These are phyloP conservation scores for Trichoderma sp. DNA, from an alignment of 2,329 filamentous ascomycete species.

Conservation along the genomic window DNA sequence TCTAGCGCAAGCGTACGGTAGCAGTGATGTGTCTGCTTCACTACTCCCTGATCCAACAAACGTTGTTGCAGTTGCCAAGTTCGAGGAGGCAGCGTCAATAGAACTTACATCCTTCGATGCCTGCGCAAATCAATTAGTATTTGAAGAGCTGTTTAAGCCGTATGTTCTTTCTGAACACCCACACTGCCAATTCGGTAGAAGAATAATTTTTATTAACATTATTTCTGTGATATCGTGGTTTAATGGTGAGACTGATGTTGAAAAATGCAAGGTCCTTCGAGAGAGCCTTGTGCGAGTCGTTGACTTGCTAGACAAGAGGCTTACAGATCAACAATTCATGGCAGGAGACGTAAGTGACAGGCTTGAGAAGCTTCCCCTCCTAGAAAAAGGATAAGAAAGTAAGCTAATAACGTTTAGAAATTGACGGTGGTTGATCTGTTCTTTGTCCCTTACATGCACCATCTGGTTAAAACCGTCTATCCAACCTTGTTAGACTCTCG, in stretches of 20 bases:
- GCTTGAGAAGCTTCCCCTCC: neutral
- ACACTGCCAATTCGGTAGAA: too few species aligned
- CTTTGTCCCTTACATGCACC: slow-evolving; percentile 3
- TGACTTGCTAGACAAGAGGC: neutral
- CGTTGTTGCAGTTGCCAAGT: neutral
- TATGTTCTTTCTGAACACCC: neutral
- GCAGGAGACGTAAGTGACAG: slow-evolving; percentile 1
- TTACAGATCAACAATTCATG: neutral
- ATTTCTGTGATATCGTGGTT: neutral
- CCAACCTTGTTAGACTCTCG: neutral
- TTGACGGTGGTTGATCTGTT: neutral
- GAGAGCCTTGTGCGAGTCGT: neutral
- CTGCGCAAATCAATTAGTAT: neutral
- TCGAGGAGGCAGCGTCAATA: slow-evolving; percentile 5
- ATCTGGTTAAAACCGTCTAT: neutral
- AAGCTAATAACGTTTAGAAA: neutral
- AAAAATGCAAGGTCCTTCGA: neutral
- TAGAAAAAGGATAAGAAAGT: neutral
- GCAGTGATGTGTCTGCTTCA: neutral
- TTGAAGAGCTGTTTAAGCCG: neutral
- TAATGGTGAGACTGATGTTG: neutral
- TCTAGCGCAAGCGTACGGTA: neutral
- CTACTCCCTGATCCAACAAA: neutral
- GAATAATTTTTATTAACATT: neutral
- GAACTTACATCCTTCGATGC: neutral